phyloP scores from a whole-genome alignment of 2,329 filamentous ascomycete genomes.

The Exutisphaerella laricina region DNA sequence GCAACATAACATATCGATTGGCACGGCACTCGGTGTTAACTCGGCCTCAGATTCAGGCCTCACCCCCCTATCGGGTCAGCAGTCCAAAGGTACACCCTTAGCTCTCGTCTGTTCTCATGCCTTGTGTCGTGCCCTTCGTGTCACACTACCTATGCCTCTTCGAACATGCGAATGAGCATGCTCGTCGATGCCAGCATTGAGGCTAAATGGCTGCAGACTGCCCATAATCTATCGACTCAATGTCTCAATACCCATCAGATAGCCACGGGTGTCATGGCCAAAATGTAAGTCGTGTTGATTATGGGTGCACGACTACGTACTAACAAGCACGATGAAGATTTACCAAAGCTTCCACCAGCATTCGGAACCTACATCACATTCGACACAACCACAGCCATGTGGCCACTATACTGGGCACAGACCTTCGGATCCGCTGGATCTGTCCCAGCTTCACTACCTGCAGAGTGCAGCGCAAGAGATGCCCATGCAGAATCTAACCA shows the following conservation, averaged over 20 bases:
- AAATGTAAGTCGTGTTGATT: no score
- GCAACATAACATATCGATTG: not conserved
- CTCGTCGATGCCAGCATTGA: no score
- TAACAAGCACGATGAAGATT: no score
- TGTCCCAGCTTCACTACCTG: conserved; percentile 4
- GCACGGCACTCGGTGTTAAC: not conserved
- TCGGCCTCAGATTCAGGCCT: conserved; percentile 1
- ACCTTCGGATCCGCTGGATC: conserved; percentile 9
- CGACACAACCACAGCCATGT: no score
- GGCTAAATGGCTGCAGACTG: conserved; percentile 1
- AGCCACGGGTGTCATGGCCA: no score
- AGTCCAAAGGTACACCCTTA: conserved; percentile 10
- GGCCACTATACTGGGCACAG: conserved; percentile 3
- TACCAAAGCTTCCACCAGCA: not conserved
- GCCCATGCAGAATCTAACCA: conserved; percentile 10
- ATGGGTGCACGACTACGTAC: no score
- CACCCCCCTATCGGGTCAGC: conserved; percentile 2
- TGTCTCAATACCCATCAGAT: conserved; percentile 1
- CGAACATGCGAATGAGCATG: no score
- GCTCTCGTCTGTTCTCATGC: no score
- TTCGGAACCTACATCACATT: not conserved
- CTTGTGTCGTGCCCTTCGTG: no score
- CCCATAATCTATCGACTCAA: not conserved
- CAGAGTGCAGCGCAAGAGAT: conserved; percentile 3
- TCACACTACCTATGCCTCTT: no score